A percentile compares a stretch with the other conserved stretches of the same genome.
Evolutionary conservation across 345 rosid species (phyloP).

Genomic region (Populus pruinosa): DNA sequence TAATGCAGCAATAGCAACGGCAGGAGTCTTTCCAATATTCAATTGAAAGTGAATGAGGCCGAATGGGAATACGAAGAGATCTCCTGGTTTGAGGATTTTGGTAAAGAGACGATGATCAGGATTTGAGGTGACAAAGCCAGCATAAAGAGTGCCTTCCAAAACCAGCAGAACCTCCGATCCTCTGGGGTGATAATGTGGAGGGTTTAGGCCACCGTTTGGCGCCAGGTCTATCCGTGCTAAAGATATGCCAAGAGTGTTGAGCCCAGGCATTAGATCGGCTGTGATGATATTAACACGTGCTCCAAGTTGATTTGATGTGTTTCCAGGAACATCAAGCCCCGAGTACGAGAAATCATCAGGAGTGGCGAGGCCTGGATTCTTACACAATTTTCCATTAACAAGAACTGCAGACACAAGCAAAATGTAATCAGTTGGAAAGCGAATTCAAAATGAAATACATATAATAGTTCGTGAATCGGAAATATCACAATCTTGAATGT

Average conservation of each 20-base stretch:
- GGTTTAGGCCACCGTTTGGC: conserved; percentile 12
- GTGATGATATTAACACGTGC: not conserved
- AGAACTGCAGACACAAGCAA: not conserved
- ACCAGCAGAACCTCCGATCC: too few relatives aligned
- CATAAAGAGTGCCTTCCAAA: too few relatives aligned
- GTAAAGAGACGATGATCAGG: too few relatives aligned
- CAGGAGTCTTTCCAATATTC: too few relatives aligned
- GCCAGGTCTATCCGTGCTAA: not conserved
- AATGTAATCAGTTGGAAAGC: not conserved
- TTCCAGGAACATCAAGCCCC: not conserved
- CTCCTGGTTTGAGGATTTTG: too few relatives aligned
- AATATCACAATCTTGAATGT: not conserved
- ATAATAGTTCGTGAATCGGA: not conserved
- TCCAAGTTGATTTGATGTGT: not conserved
- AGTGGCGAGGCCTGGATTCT: too few relatives aligned
- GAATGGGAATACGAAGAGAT: too few relatives aligned
- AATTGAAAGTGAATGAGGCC: too few relatives aligned
- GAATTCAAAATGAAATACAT: not conserved
- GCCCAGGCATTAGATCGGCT: not conserved
- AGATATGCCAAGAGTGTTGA: not conserved
- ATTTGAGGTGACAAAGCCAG: too few relatives aligned
- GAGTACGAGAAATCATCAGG: not conserved
- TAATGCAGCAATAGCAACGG: too few relatives aligned
- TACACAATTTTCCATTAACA: too few relatives aligned
- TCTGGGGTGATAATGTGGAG: not conserved